Conservation (phyloP, 495 filamentous ascomycete species). For the Xeromyces bisporus region DNA sequence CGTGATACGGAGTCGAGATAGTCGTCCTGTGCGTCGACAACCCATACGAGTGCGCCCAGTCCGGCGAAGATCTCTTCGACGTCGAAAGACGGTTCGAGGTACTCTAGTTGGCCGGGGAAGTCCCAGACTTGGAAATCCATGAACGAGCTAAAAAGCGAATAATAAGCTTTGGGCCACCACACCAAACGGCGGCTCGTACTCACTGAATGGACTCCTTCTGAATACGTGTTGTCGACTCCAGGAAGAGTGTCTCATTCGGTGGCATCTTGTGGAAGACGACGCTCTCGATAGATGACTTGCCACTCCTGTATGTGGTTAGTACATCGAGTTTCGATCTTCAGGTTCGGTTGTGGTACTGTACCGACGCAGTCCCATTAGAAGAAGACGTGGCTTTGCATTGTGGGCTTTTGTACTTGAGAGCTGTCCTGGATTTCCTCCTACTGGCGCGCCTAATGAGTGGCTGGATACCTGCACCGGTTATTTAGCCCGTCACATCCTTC, state of each 20-base stretch:
- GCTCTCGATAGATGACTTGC: constrained; percentile 93
- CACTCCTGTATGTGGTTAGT: constrained; percentile 46
- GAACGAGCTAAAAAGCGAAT: constrained; percentile 49
- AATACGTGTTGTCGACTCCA: constrained; percentile 84
- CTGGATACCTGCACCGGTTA: constrained; percentile 19
- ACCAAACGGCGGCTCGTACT: constrained; percentile 11
- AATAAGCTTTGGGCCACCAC: constrained; percentile 1
- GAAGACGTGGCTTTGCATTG: constrained; percentile 60
- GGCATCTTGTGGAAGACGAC: constrained; percentile 97
- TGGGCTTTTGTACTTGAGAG: constrained; percentile 19
- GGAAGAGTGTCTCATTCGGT: constrained; percentile 81
- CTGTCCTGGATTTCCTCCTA: constrained; percentile 11
- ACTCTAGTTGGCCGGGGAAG: constrained; percentile 84
- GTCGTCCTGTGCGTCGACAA: constrained; percentile 94
- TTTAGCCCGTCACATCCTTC: constrained; percentile 27
- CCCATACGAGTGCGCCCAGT: constrained; percentile 90
- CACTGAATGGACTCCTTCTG: constrained; percentile 87
- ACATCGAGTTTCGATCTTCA: not conserved
- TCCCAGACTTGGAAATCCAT: constrained; percentile 99
- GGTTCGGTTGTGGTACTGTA: constrained; percentile 27
- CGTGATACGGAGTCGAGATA: constrained; percentile 76
- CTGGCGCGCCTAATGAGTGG: constrained; percentile 10
- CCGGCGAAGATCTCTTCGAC: constrained; percentile 84
- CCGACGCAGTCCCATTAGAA: constrained; percentile 94
- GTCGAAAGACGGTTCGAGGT: constrained; percentile 71